These are phyloP conservation scores for Diaporthe ilicicola DNA, from an alignment of 2,329 filamentous ascomycete species.

Conservation along the genomic window DNA sequence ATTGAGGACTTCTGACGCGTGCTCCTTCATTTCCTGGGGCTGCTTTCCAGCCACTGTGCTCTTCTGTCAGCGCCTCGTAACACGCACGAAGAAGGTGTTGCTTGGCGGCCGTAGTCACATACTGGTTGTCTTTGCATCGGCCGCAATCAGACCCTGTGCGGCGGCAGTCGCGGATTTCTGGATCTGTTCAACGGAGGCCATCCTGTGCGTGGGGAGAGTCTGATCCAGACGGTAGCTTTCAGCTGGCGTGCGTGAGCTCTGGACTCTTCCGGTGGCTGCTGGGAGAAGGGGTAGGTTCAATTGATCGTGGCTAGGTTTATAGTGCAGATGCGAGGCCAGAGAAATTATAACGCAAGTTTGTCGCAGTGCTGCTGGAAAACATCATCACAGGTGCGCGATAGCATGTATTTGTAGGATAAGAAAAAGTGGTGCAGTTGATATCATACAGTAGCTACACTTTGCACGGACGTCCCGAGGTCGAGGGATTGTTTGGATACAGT, in stretches of 20 bases:
- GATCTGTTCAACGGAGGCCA: conserved; percentile 12
- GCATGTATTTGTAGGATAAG: not conserved
- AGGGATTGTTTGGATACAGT: not conserved
- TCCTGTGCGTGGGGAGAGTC: not conserved
- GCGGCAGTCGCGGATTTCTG: conserved; percentile 7
- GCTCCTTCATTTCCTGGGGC: conserved; percentile 26
- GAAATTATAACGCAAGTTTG: not conserved
- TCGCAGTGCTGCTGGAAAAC: not conserved
- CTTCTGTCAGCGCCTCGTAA: not conserved
- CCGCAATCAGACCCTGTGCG: conserved; percentile 11
- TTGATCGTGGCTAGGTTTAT: not conserved
- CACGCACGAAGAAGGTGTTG: not conserved
- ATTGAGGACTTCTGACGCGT: conserved; percentile 6
- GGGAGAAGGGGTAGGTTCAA: too few relatives aligned
- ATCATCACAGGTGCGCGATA: not conserved
- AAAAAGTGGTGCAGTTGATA: conserved; percentile 29
- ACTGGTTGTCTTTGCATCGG: conserved; percentile 24
- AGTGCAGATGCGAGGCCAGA: not conserved
- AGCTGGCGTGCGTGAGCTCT: too few relatives aligned
- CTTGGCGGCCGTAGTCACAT: not conserved
- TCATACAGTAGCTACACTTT: conserved; percentile 25
- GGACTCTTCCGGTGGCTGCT: not conserved
- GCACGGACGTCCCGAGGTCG: not conserved
- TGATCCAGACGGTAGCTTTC: too few relatives aligned
- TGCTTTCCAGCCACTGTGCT: conserved; percentile 11